A percentile compares a stretch with the other conserved stretches of the same genome.
These are phyloP conservation scores for Arthrobotrys entomopaga DNA, from an alignment of 2,329 filamentous ascomycete genomes.

Conservation along the genomic window DNA sequence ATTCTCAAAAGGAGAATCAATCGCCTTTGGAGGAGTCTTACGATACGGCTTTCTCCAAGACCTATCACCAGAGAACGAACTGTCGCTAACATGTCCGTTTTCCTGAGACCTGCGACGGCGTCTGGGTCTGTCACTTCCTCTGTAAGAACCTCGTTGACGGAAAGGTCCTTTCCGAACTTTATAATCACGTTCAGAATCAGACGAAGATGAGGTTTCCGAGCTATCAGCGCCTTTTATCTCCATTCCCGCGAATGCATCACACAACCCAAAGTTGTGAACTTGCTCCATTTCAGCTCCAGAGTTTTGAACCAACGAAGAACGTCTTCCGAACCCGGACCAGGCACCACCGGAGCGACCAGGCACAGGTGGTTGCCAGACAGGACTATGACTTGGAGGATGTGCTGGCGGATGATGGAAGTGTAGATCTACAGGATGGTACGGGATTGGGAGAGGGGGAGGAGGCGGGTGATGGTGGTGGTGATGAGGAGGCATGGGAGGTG, in stretches of 20 bases:
- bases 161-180: constrained; percentile 36
- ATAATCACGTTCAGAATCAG: constrained; percentile 48
- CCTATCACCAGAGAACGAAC: constrained; percentile 29
- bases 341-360: constrained; percentile 27
- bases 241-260: constrained; percentile 23
- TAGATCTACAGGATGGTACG: constrained; percentile 45
- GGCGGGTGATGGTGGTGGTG: constrained; percentile 47
- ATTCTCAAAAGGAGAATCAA: constrained; percentile 47
- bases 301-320: constrained; percentile 4
- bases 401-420: constrained; percentile 41
- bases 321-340: constrained; percentile 48
- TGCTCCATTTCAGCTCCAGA: constrained; percentile 9
- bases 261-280: constrained; percentile 12
- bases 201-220: constrained; percentile 43
- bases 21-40: constrained; percentile 20
- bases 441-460: constrained; percentile 49
- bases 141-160: constrained; percentile 19
- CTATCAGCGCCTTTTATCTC: constrained; percentile 12
- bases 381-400: constrained; percentile 33
- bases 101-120: constrained; percentile 41
- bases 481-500: constrained; percentile 44
- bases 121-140: constrained; percentile 17
- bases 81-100: constrained; percentile 37
- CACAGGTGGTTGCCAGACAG: constrained; percentile 36
- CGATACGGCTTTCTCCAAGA: constrained; percentile 25